Conservation (phyloP, 116 monocot species). For the Cymodocea nodosa region DNA sequence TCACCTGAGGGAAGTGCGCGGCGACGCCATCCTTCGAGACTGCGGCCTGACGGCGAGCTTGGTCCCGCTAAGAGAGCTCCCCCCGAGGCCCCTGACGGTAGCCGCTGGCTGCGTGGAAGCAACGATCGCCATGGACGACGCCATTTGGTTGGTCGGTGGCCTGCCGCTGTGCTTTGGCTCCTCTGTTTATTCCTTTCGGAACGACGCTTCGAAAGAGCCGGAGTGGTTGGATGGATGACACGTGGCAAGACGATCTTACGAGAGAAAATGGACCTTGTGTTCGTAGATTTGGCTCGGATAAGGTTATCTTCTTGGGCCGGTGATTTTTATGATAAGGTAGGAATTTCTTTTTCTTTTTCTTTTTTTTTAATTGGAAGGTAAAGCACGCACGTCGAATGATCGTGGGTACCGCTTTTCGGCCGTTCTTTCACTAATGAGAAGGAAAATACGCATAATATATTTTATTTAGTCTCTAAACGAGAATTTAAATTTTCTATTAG, state of each 20-base stretch:
- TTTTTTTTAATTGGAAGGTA: too few relatives aligned
- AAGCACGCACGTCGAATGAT: too few relatives aligned
- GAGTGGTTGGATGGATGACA: neutral
- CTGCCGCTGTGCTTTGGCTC: neutral
- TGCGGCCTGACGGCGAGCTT: conserved; percentile 35
- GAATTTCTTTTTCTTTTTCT: too few relatives aligned
- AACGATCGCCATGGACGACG: conserved; percentile 34
- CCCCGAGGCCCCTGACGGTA: conserved; percentile 54
- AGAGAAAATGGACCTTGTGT: neutral
- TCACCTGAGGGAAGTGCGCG: conserved; percentile 27
- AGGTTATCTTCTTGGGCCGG: neutral
- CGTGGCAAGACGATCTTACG: conserved; percentile 2
- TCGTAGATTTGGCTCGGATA: conserved; percentile 3
- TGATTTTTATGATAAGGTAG: too few relatives aligned
- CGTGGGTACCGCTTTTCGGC: too few relatives aligned
- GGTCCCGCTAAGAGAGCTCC: conserved; percentile 57
- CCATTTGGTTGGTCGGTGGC: conserved; percentile 15
- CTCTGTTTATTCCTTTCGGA: neutral
- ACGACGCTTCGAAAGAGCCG: neutral
- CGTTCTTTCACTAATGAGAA: neutral
- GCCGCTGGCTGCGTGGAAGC: conserved; percentile 41
- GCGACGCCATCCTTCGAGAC: conserved; percentile 9
- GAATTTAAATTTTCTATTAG: too few relatives aligned
- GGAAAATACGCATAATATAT: neutral
- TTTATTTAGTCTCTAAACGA: too few relatives aligned